Evolutionary conservation across 805 yeast genomes (phyloP), one percentile per base, ranked within the genome.

Genomic region (Zygotorulaspora florentina): DNA sequence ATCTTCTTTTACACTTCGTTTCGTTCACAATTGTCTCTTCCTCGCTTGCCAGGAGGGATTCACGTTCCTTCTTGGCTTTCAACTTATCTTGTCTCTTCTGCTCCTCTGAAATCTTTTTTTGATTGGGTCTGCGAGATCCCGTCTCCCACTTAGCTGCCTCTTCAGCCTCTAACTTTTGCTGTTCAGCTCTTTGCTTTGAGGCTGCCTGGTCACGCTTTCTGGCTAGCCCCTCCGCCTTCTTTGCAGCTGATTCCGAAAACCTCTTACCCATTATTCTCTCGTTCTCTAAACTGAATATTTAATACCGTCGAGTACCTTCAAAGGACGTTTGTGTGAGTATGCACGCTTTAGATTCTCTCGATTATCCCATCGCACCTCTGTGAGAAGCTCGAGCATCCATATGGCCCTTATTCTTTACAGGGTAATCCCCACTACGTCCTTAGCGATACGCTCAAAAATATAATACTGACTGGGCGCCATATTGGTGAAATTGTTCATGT

Each of bases 71-170:
- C 48, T 65, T 66, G 10, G 59, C 59, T 43, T 46, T 55, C 30
- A 55, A 36, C 41, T 60, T 66, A 34, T 59, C 68, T 36, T 53
- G 58, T 35, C 44, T 58, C 49, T 64, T 64, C 40, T 58, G 58
- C 34, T 63, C 65, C 34, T 66, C 70, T n/a, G 48, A 40, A 34
- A 46, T 20, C 42, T 61, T 63, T 49, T 59, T 64, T 23, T 53
- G 42, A 39, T 44, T 59, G 1, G 53, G 52, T 39, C 54, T 54
- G 15, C 48, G 54, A 8, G 68, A 46, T 8, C 70, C 70, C 33
- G 58, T 50, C 12, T 57, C 59, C 70, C 70, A 66, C 40, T 62
- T 64, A 11, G 53, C 40, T 12, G 67, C 66, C 40, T 66, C 70
- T 39, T 54, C 64, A 12, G 62, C 64, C 39, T 65, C 70, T 17